A percentile compares a stretch with the other conserved stretches of the same genome.
phyloP scores from a whole-genome alignment of 164 flowering plant species.

The Berberis vulgaris region DNA sequence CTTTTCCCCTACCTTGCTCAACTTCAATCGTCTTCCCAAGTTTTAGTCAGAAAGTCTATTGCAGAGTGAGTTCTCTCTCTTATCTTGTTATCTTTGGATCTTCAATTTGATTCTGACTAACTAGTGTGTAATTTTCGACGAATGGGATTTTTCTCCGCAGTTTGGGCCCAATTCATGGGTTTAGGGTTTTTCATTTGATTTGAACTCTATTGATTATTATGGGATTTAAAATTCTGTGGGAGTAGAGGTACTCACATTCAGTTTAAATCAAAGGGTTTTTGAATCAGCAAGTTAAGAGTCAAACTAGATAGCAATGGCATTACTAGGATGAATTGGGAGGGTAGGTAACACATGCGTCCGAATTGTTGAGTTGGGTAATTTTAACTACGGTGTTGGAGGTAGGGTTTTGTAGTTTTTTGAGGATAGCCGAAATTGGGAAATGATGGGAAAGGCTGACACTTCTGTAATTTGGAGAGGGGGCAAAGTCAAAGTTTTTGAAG shows the following conservation, averaged over 20 bases:
- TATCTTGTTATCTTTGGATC: neutral
- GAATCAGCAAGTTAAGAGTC: no score
- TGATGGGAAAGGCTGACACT: no score
- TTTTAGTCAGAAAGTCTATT: conserved; percentile 50
- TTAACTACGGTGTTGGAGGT: neutral
- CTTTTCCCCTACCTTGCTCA: conserved; percentile 57
- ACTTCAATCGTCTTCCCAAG: conserved; percentile 59
- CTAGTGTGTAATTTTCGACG: no score
- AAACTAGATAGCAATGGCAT: no score
- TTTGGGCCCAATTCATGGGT: neutral
- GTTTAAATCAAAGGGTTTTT: no score
- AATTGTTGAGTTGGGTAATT: neutral
- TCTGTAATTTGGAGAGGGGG: no score
- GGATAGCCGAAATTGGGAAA: no score
- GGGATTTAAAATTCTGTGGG: no score
- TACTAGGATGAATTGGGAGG: no score
- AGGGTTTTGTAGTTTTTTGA: neutral
- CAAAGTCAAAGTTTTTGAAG: no score
- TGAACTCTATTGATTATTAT: neutral
- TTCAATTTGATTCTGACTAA: no score
- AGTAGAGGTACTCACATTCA: no score
- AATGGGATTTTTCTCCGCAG: neutral
- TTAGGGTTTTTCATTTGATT: neutral
- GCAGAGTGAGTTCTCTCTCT: conserved; percentile 46
- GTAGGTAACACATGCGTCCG: neutral